Conservation (phyloP, 2,329 filamentous ascomycete species). For the Xylariaceae sp. region DNA sequence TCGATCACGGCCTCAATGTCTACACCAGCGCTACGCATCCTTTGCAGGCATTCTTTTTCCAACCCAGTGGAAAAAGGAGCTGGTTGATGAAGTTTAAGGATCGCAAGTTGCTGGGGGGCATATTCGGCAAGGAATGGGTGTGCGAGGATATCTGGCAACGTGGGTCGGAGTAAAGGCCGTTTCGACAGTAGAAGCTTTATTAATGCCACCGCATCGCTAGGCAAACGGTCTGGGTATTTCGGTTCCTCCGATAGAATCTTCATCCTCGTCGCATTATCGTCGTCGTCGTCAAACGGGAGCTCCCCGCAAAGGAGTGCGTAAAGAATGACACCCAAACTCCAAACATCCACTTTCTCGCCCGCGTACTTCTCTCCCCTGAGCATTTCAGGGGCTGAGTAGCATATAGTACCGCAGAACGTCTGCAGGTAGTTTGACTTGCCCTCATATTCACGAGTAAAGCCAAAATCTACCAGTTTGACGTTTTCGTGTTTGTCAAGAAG, state of each 20-base stretch:
- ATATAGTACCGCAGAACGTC: slow-evolving; percentile 96
- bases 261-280: slow-evolving; percentile 79
- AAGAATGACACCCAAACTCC: slow-evolving; percentile 81
- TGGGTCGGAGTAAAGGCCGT: slow-evolving; percentile 76
- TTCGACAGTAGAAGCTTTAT: slow-evolving; percentile 83
- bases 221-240: slow-evolving; percentile 74
- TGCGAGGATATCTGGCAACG: slow-evolving; percentile 76
- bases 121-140: slow-evolving; percentile 86
- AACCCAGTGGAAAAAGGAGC: slow-evolving; percentile 79
- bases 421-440: slow-evolving; percentile 91
- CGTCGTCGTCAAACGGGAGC: slow-evolving; percentile 93
- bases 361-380: slow-evolving; percentile 97
- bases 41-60: slow-evolving; percentile 85
- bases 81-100: slow-evolving; percentile 75
- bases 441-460: slow-evolving; percentile 96
- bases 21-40: slow-evolving; percentile 90
- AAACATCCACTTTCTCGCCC: slow-evolving; percentile 96
- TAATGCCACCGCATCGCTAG: slow-evolving; percentile 71
- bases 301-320: slow-evolving; percentile 80
- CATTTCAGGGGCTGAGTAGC: slow-evolving; percentile 98
- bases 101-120: slow-evolving; percentile 82
- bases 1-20: slow-evolving; percentile 94
- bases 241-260: slow-evolving; percentile 85
- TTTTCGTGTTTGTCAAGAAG: slow-evolving; percentile 94
- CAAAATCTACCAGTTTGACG: slow-evolving; percentile 96